Conservation (phyloP, 169 alveolate genomes). For the Plasmodium vivax region DNA sequence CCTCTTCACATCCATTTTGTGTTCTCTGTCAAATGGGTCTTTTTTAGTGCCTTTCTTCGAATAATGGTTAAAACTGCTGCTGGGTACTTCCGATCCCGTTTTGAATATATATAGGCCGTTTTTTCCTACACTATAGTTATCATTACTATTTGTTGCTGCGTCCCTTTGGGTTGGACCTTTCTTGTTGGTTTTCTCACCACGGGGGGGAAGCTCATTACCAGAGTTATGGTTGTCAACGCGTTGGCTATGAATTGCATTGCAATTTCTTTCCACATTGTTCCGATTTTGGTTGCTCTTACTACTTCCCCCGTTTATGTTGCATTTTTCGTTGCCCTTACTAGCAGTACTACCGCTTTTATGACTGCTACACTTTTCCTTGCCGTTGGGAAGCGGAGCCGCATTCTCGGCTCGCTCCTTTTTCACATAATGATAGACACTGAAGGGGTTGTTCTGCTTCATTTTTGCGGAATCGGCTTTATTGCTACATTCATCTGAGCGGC, state of each 20-base stretch:
- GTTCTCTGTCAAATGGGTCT: background rate
- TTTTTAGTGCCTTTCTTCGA: conserved; percentile 3
- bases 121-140: background rate
- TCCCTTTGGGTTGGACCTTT: background rate
- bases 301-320: background rate
- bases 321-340: background rate
- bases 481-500: background rate
- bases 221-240: background rate
- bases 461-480: background rate
- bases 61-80: background rate
- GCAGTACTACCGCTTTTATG: background rate
- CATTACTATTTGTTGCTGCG: background rate
- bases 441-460: conserved; percentile 30
- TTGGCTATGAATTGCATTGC: background rate
- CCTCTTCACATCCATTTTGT: background rate
- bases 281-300: background rate
- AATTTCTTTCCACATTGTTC: background rate
- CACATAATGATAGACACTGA: conserved; percentile 25
- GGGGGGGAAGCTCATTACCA: background rate
- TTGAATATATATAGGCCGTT: background rate
- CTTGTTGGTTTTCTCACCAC: background rate
- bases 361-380: background rate
- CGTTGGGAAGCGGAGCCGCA: background rate
- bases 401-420: background rate
- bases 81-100: conserved; percentile 11